Evolutionary conservation across 139 green algal genomes (phyloP).

Genomic region (Haematococcus lacustris): DNA sequence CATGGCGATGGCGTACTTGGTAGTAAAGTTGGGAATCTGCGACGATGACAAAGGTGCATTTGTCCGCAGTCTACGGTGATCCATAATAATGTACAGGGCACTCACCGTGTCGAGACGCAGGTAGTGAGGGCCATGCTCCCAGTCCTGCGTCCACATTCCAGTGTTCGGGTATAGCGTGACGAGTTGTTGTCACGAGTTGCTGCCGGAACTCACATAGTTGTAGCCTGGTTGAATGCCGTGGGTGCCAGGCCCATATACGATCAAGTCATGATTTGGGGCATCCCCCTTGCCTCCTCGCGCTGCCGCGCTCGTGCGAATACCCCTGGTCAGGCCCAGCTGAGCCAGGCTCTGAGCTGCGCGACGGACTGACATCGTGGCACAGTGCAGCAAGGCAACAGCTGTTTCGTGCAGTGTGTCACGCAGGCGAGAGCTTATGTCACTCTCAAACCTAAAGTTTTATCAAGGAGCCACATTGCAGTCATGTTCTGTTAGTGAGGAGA

Average conservation of each 20-base stretch:
- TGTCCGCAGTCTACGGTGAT: too few species aligned
- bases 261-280: background rate
- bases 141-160: conserved; percentile 27
- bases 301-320: conserved; percentile 2
- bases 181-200: too few species aligned
- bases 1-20: conserved; percentile 22
- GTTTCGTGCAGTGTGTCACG: too few species aligned
- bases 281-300: background rate
- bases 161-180: too few species aligned
- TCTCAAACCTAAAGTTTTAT: too few species aligned
- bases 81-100: background rate
- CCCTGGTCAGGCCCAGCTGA: conserved; percentile 7
- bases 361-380: background rate
- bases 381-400: too few species aligned
- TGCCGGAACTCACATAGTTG: conserved; percentile 20
- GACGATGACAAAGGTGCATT: background rate
- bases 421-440: too few species aligned
- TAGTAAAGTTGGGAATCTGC: conserved; percentile 27
- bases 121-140: conserved; percentile 24
- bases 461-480: too few species aligned
- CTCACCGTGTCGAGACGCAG: conserved; percentile 7
- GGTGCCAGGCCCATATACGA: conserved; percentile 21
- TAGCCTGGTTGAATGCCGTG: conserved; percentile 30
- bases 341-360: background rate
- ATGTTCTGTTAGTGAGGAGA: too few species aligned